Percentiles rank a stretch among this genome's conserved stretches.
Evolutionary conservation across 2,329 filamentous ascomycete genomes (phyloP).

Genomic region (Ophiostoma himal-ulmi): DNA sequence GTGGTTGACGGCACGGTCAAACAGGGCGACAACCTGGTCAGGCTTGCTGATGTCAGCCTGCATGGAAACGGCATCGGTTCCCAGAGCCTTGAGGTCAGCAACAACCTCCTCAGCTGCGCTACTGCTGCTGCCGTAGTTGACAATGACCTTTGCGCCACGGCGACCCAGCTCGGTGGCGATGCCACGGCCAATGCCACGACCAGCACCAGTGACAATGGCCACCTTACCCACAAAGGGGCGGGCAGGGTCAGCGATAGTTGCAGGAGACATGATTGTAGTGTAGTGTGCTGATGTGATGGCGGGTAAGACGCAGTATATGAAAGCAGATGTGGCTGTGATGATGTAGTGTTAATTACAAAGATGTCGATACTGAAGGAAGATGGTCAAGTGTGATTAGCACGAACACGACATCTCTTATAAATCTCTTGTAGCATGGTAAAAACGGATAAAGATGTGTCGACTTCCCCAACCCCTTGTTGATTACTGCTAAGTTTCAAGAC

Average conservation of each 20-base stretch:
- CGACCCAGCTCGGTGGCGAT: slow-evolving; percentile 62
- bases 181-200: slow-evolving; percentile 60
- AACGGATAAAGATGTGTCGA: background rate
- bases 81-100: slow-evolving; percentile 48
- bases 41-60: slow-evolving; percentile 61
- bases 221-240: slow-evolving; percentile 42
- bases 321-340: background rate
- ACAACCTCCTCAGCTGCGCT: slow-evolving; percentile 53
- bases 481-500: background rate
- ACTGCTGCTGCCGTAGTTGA: slow-evolving; percentile 60
- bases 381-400: background rate
- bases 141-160: slow-evolving; percentile 57
- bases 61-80: slow-evolving; percentile 52
- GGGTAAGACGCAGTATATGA: background rate
- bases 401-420: slow-evolving; percentile 1
- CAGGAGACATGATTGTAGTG: slow-evolving; percentile 6
- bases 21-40: slow-evolving; percentile 54
- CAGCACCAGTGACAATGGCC: slow-evolving; percentile 58
- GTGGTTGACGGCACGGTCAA: slow-evolving; percentile 57
- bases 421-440: background rate
- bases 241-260: background rate
- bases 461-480: background rate
- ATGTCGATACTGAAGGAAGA: background rate
- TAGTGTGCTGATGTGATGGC: background rate
- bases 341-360: background rate